Evolutionary conservation across 352 stramenopile species (phyloP), one percentile per base, ranked within the genome.

Genomic region (Phytophthora idaei): DNA sequence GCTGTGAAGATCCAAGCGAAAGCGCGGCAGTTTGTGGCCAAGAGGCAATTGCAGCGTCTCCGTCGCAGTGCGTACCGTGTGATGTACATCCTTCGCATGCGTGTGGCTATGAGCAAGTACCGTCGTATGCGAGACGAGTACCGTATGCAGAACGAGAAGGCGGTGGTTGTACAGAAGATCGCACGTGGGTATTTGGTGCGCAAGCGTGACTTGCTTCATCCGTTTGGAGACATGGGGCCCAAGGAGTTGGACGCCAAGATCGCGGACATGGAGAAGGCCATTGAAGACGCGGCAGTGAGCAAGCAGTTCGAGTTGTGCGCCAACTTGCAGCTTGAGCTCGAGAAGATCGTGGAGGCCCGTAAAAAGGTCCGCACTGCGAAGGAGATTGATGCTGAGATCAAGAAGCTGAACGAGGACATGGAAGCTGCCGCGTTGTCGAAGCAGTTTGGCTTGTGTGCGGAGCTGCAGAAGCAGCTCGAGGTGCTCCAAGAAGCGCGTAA

Each of bases 271-370:
- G 89, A 96, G 69, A 73, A 63, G 9, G 88, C 84, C 6, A 95
- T 97, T 61, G 79, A 81, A 21, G 72, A 90, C n/a, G 89, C 89
- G 21, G 88, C 86, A 0, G 68, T 77, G 17, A 89, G 83, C 71
- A 95, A 94, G 58, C 82, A 97, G 61, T 97, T 97, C 69, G 87
- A 96, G 31, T 55, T 86, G 54, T 97, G 88, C 41, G 81, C 87
- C 0, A 90, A 89, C 29, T 65, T 97, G 37, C 89, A 96, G 58
- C 87, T 93, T 15, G 88, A 97, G 14, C 65, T 96, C 3, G 87
- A 96, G 42, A 86, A 84, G 46, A 76, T 94, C 31, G 79, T 95
- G 0, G 86, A 94, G 15, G 88, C 85, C 7, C 84, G 87, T 15
- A 93, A 93, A 65, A 89, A 88, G 51, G 86, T 95, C 7, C 87